Evolutionary conservation across 306 rosid genomes (phyloP).

Genomic region (Astragalus glycyphyllos): DNA sequence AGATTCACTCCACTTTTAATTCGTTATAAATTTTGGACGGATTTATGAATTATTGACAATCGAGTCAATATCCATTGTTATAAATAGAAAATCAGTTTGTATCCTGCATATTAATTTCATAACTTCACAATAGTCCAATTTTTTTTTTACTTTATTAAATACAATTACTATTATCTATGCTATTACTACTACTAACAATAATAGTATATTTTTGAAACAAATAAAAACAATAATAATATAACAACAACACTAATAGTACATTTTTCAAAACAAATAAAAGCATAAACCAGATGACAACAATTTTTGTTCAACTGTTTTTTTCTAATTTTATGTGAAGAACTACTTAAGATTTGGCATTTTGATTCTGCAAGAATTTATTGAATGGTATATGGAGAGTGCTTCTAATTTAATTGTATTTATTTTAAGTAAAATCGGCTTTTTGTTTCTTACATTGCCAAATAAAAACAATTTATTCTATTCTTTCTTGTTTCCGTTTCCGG

Average conservation of each 20-base stretch:
- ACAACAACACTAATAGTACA: too few species aligned
- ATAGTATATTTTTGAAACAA: not conserved
- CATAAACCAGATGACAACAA: not conserved
- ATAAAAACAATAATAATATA: not conserved
- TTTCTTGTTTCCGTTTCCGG: conserved; percentile 42
- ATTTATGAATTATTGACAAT: not conserved
- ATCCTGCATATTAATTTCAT: too few species aligned
- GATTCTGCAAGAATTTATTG: not conserved
- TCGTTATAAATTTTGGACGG: conserved; percentile 8
- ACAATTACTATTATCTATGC: not conserved
- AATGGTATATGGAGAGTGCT: not conserved
- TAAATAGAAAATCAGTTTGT: not conserved
- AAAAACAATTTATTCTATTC: conserved; percentile 30
- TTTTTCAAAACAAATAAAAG: conserved; percentile 4
- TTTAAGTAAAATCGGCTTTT: not conserved
- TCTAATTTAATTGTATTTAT: not conserved
- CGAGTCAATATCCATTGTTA: not conserved
- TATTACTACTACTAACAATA: not conserved
- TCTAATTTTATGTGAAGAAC: not conserved
- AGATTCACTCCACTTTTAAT: conserved; percentile 23
- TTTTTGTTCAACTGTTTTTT: not conserved
- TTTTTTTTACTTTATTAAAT: conserved; percentile 5
- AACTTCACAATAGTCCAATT: not conserved
- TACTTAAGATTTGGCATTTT: not conserved
- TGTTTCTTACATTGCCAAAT: conserved; percentile 31